Percentiles rank a stretch among this genome's conserved stretches.
These are phyloP conservation scores for Sporothrix protearum DNA, from an alignment of 2,329 filamentous ascomycete species.

Conservation along the genomic window DNA sequence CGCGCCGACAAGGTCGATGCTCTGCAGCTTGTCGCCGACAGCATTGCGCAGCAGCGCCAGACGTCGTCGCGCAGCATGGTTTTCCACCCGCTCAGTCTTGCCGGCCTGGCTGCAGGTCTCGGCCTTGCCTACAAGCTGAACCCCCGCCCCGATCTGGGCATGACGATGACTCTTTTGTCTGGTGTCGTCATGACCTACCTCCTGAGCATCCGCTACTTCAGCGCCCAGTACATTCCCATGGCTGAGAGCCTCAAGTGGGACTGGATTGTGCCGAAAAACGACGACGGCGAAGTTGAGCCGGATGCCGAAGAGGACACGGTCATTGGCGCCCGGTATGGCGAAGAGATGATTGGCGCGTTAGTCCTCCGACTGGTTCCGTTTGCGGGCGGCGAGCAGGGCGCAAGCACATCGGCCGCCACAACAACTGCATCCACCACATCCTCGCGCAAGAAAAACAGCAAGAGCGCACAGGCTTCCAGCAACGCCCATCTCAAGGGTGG, in stretches of 20 bases:
- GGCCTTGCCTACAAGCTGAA: constrained; percentile 46
- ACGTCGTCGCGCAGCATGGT: constrained; percentile 60
- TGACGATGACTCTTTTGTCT: constrained; percentile 55
- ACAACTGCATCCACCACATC: constrained; percentile 8
- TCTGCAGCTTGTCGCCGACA: constrained; percentile 73
- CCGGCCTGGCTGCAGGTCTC: constrained; percentile 45
- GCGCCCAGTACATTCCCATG: constrained; percentile 58
- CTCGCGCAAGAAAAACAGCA: constrained; percentile 20
- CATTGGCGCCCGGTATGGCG: constrained; percentile 64
- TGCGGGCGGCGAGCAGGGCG: background rate
- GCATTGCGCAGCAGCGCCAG: constrained; percentile 77
- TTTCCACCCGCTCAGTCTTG: constrained; percentile 56
- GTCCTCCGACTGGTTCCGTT: constrained; percentile 61
- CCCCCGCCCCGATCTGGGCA: constrained; percentile 47
- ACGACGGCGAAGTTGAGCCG: constrained; percentile 29
- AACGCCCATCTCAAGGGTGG: constrained; percentile 50
- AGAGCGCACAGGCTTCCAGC: constrained; percentile 25
- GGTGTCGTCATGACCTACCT: constrained; percentile 63
- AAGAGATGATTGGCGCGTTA: constrained; percentile 66
- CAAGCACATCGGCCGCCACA: background rate
- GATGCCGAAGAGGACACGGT: constrained; percentile 52
- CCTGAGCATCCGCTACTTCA: constrained; percentile 57
- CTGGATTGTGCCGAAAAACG: constrained; percentile 49
- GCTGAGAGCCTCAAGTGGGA: constrained; percentile 60
- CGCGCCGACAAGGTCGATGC: constrained; percentile 62